phyloP scores from a whole-genome alignment of 352 stramenopile genomes.

The Pythium coloratum region DNA sequence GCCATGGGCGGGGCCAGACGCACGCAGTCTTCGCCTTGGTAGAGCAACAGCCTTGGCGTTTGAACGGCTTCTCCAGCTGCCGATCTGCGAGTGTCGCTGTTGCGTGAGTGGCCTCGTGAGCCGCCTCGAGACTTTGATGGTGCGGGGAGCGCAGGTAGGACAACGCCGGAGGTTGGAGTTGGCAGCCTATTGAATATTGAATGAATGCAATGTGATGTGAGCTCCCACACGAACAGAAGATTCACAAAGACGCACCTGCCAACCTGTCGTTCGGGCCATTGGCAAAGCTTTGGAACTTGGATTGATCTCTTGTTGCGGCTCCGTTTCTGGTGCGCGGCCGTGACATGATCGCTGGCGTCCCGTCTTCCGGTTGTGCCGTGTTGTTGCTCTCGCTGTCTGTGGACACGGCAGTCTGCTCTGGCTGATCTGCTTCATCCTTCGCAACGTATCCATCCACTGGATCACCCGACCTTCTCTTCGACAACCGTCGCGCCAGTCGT shows the following conservation, averaged over 20 bases:
- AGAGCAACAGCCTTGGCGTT: not conserved
- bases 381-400: conserved; percentile 4
- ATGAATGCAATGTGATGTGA: not conserved
- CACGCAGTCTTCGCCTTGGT: conserved; percentile 2
- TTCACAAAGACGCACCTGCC: too few relatives aligned
- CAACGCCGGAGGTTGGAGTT: not conserved
- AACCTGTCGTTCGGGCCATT: not conserved
- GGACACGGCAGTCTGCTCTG: not conserved
- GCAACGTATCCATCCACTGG: not conserved
- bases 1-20: conserved; percentile 11
- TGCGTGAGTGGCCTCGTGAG: conserved; percentile 1
- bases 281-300: not conserved
- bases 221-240: not conserved
- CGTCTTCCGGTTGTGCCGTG: not conserved
- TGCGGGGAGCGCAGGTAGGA: not conserved
- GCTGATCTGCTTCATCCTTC: not conserved
- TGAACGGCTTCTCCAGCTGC: not conserved
- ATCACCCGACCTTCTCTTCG: not conserved
- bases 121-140: conserved; percentile 10
- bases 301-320: not conserved
- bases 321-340: not conserved
- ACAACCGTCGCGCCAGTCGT: not conserved
- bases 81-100: not conserved
- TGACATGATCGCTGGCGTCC: not conserved
- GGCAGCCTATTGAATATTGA: not conserved